phyloP scores from a whole-genome alignment of 345 rosid genomes.

The Citrus hindsii region DNA sequence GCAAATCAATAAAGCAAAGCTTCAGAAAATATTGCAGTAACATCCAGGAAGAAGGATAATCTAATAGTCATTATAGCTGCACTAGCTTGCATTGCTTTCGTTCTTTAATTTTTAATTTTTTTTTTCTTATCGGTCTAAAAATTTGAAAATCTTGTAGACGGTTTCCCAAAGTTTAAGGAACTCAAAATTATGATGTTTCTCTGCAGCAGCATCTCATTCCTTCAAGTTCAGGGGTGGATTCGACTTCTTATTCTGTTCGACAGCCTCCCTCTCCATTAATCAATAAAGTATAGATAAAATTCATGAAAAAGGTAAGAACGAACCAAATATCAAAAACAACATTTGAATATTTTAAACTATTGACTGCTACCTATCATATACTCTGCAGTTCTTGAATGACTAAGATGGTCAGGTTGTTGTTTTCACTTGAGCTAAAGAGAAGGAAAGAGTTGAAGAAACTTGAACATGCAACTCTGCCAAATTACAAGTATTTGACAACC shows the following conservation, averaged over 20 bases:
- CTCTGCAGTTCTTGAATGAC: too few relatives aligned
- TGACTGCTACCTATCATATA: too few relatives aligned
- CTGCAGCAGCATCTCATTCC: conserved; percentile 1
- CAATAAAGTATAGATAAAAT: too few relatives aligned
- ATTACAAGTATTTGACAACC: neutral
- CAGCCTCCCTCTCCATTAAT: neutral
- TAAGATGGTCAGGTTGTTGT: neutral
- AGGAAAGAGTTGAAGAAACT: neutral
- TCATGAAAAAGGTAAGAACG: neutral
- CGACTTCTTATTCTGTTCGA: neutral
- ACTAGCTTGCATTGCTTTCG: neutral
- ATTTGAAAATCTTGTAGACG: neutral
- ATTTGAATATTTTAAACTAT: too few relatives aligned
- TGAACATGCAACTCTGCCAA: neutral
- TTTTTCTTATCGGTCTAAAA: neutral
- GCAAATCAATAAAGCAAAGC: conserved; percentile 25
- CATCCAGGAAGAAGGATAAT: neutral
- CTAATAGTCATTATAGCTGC: neutral
- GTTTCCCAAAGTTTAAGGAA: neutral
- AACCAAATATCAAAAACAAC: too few relatives aligned
- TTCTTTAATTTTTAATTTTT: neutral
- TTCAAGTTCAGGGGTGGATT: neutral
- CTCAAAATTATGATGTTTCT: neutral
- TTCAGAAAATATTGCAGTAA: conserved; percentile 13
- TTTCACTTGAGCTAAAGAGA: neutral